Evolutionary conservation across 805 yeast genomes (phyloP), one percentile per base, ranked within the genome.

Genomic region (Starmerella vaccinii): DNA sequence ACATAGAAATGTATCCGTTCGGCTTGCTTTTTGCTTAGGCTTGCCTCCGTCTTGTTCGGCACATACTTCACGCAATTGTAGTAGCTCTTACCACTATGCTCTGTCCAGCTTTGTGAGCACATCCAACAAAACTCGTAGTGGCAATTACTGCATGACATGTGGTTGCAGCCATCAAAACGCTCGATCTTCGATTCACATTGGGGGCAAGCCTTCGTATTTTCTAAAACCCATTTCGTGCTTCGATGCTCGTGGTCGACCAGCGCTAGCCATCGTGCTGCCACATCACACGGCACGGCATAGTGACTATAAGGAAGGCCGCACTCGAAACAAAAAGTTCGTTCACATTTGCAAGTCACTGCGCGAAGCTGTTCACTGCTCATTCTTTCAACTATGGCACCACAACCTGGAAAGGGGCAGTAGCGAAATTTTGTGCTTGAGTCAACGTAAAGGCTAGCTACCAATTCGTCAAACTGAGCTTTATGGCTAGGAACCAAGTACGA

Each of bases 91-190:
- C 73, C 70, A 3, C 78, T 79, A 67, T 90, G 97, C 15, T 67
- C 67, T 0, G 63, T 60, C 98, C 98, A 90, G 30, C 71, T 75
- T 3, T 81, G 81, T 54, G 77, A 64, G 66, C 98, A 92, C 35
- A 89, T 79, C 98, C 98, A 92, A 66, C 98, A 92, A 63, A 88
- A 92, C 63, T 89, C 85, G 63, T 77, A 67, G 12, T 65, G 62
- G 65, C 98, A 92, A 52, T 78, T 81, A 3, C 76, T 71, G 65
- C 98, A 92, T 1, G 80, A 75, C 95, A 92, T 90, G 67, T 92
- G 98, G 66, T 90, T 90, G 68, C 98, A 92, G 0, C 98, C 98
- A 21, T 97, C 97, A 63, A 84, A 84, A 61, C 90, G 88, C 63
- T 92, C 97, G 55, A 90, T 92, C 26, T 79, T 71, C 1, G 87